Evolutionary conservation across 305 asterid genomes (phyloP), one percentile per base, ranked within the genome.

Genomic region (Petunia hybrid): DNA sequence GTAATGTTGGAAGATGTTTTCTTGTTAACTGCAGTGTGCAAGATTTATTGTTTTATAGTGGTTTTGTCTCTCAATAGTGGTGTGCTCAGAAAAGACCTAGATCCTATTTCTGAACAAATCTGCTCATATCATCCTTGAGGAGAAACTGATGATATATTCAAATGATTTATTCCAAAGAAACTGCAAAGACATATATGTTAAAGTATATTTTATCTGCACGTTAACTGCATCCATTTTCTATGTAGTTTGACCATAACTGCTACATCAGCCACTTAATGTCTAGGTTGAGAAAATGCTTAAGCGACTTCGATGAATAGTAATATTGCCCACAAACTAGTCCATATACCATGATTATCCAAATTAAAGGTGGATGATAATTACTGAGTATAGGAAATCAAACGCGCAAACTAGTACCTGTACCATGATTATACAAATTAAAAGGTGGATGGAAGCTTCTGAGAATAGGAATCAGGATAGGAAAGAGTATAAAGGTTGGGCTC

Each of bases 1-100:
- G 89, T 71, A 69, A 61, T 86, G 62, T 81, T 65, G 13, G 10
- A 51, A 73, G 46, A 13, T 73, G 78, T 13, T 73, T 51, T 46
- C 62, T 16, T 73, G 31, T 48, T 36, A 73, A 14, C 63, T 36
- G 4, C 53, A 48, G 6, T 73, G 31, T 51, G 63, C 63, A 36
- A 51, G 78, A 48, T 73, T 51, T 73, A 13, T 73, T 73, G 63
- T 22, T 51, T 73, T 62, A 46, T 73, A 51, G 63, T 73, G 77
- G 46, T 46, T 70, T 45, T 45, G 77, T 70, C 77, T 46, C 31
- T 60, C 43, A 70, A 70, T 8, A 31, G 77, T 46, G 77, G 10
- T 22, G 22, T 70, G 61, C n/a, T 46, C 60, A 22, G 31, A 45
- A 22, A 39, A 60, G 40, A 3, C 22, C 65, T 70, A 70, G 77